Percentiles rank a stretch among this genome's conserved stretches.
Evolutionary conservation across 257 asterid genomes (phyloP).

Genomic region (Solanum microdontum): DNA sequence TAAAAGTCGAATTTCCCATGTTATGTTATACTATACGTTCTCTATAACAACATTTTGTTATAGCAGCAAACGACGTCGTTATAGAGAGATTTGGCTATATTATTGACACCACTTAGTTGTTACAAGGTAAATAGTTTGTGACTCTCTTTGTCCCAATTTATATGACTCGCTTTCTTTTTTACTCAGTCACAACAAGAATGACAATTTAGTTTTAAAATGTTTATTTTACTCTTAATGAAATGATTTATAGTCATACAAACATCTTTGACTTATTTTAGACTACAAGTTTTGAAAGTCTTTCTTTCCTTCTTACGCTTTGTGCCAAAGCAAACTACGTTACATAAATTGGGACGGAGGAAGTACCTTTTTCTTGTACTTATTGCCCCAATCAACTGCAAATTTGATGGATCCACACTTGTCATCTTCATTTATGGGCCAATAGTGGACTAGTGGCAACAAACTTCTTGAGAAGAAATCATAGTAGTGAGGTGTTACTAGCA

Average conservation of each 20-base stretch:
- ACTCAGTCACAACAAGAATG: not conserved
- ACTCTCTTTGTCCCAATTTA: not conserved
- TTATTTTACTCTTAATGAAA: no score
- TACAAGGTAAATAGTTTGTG: not conserved
- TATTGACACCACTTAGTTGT: not conserved
- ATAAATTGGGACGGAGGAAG: not conserved
- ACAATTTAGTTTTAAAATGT: no score
- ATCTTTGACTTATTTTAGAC: no score
- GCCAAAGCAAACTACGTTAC: not conserved
- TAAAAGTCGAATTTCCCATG: not conserved
- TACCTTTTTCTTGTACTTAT: slow-evolving; percentile 13
- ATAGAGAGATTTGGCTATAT: not conserved
- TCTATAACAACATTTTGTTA: not conserved
- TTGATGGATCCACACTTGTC: slow-evolving; percentile 20
- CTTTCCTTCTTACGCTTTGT: not conserved
- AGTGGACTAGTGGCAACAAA: slow-evolving; percentile 14
- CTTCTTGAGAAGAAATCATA: slow-evolving; percentile 24
- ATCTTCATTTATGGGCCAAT: slow-evolving; percentile 19
- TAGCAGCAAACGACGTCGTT: not conserved
- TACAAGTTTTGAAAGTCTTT: not conserved
- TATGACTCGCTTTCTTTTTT: not conserved
- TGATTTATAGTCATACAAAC: not conserved
- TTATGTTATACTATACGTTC: not conserved
- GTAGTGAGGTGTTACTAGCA: slow-evolving; percentile 15
- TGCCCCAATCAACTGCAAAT: slow-evolving; percentile 26